Evolutionary conservation across 2,329 filamentous ascomycete genomes (phyloP).

Genomic region (Diaporthe helianthi): DNA sequence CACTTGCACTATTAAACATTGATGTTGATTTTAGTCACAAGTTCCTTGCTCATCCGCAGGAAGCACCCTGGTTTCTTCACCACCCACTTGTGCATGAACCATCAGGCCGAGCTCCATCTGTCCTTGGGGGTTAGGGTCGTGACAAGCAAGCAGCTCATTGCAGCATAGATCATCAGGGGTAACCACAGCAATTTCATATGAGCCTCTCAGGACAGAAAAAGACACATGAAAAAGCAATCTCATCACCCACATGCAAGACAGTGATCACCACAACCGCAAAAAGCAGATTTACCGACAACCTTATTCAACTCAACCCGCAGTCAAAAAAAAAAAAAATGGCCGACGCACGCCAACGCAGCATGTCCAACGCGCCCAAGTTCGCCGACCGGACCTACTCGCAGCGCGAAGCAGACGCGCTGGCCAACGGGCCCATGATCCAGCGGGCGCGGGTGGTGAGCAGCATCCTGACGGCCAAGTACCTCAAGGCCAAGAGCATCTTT

Average conservation of each 20-base stretch:
- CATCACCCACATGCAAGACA: background rate
- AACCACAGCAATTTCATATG: conserved; percentile 1
- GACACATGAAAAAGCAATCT: background rate
- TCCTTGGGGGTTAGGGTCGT: conserved; percentile 7
- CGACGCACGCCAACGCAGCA: conserved; percentile 24
- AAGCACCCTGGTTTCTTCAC: too few species aligned
- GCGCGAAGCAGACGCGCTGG: conserved; percentile 34
- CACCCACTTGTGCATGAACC: background rate
- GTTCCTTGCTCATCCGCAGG: too few species aligned
- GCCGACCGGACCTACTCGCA: conserved; percentile 34
- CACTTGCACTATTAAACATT: too few species aligned
- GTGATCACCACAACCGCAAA: background rate
- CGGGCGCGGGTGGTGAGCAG: conserved; percentile 34
- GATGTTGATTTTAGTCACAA: too few species aligned
- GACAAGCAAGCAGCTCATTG: conserved; percentile 2
- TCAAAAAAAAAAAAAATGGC: conserved; percentile 20
- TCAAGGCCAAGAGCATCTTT: conserved; percentile 36
- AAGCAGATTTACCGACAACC: background rate
- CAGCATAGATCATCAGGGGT: conserved; percentile 25
- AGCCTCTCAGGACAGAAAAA: background rate
- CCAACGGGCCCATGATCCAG: conserved; percentile 36
- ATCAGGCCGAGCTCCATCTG: too few species aligned
- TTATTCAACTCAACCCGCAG: background rate
- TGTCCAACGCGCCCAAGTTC: conserved; percentile 32
- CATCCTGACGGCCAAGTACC: conserved; percentile 36